Evolutionary conservation across 345 rosid species (phyloP).

Genomic region (Eucalyptus paniculata): DNA sequence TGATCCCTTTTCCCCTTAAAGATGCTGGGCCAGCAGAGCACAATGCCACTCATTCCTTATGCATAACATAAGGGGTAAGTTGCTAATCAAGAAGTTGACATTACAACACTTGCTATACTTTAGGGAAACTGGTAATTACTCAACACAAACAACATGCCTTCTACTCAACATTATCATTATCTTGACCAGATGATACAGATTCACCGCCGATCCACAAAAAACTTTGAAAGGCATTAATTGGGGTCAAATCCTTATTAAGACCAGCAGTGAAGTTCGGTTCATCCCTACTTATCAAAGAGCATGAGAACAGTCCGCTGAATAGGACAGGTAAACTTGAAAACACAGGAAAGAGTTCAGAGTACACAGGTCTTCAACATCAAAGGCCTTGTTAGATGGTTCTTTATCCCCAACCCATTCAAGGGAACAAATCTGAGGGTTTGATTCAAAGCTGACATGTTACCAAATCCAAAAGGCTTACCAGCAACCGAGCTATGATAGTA

Average conservation of each 20-base stretch:
- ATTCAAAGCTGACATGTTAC: neutral
- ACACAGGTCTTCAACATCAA: neutral
- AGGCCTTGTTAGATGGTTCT: neutral
- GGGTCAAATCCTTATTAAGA: neutral
- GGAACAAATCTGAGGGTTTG: neutral
- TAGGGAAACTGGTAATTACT: neutral
- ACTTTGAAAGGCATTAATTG: neutral
- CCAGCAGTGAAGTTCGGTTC: neutral
- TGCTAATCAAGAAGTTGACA: neutral
- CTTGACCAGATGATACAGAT: neutral
- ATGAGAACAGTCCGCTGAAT: neutral
- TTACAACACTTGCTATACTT: neutral
- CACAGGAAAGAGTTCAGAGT: neutral
- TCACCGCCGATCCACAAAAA: neutral
- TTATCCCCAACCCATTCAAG: neutral
- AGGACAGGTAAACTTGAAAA: neutral
- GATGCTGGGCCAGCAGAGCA: neutral
- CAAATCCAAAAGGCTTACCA: neutral
- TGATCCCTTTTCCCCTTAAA: neutral
- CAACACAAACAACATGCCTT: neutral
- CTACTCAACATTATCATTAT: neutral
- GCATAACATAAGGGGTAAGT: neutral
- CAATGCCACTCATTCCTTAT: neutral
- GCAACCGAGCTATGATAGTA: neutral
- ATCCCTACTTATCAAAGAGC: neutral